Evolutionary conservation across 2,329 filamentous ascomycete species (phyloP).

Genomic region (Chaetomiaceae sp.): DNA sequence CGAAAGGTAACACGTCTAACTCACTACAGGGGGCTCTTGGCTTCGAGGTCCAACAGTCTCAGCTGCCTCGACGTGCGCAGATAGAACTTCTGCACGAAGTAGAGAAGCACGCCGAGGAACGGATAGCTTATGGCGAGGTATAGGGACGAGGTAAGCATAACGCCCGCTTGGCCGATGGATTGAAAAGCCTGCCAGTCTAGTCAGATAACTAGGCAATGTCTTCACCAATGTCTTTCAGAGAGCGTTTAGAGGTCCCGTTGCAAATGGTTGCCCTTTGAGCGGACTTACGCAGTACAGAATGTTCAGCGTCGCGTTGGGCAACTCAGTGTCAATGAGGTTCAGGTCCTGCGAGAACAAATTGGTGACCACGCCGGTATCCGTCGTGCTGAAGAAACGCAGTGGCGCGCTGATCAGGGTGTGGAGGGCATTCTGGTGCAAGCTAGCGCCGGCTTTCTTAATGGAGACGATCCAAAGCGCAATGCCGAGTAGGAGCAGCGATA

Average conservation of each 20-base stretch:
- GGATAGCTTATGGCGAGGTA: background rate
- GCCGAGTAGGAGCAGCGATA: too few species aligned
- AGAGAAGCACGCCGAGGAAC: background rate
- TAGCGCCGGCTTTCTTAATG: too few species aligned
- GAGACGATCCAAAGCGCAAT: too few species aligned
- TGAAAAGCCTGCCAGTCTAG: background rate
- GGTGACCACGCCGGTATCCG: slow-evolving; percentile 29
- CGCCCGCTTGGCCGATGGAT: background rate
- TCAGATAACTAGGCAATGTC: too few species aligned
- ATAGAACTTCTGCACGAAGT: slow-evolving; percentile 42
- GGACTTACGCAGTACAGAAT: background rate
- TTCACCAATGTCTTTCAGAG: too few species aligned
- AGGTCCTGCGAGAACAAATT: slow-evolving; percentile 33
- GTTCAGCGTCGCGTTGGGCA: slow-evolving; percentile 20
- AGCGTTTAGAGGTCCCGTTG: too few species aligned
- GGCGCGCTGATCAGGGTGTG: background rate
- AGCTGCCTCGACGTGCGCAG: slow-evolving; percentile 47
- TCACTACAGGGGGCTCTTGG: slow-evolving; percentile 44
- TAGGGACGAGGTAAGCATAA: background rate
- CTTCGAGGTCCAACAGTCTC: slow-evolving; percentile 46
- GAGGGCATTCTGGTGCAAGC: too few species aligned
- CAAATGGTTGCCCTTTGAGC: too few species aligned
- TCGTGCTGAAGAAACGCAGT: slow-evolving; percentile 30
- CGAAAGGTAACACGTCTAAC: slow-evolving; percentile 41
- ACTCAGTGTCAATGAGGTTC: slow-evolving; percentile 26